A percentile compares a stretch with the other conserved stretches of the same genome.
phyloP scores from a whole-genome alignment of 2,329 filamentous ascomycete genomes.

The Cadophora sp. region DNA sequence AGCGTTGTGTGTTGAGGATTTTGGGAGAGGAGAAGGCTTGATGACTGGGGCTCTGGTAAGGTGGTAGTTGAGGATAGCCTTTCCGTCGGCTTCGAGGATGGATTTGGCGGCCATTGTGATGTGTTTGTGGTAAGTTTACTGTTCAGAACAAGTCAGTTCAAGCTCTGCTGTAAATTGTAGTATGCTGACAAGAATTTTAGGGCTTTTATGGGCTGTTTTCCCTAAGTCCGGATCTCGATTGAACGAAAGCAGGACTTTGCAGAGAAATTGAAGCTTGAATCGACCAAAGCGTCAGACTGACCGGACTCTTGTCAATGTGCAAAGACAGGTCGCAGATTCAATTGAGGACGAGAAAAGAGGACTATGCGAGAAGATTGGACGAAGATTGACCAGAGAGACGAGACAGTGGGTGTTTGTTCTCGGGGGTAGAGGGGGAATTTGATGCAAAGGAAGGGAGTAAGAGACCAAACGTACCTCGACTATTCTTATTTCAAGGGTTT shows the following conservation, averaged over 20 bases:
- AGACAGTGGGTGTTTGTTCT: constrained; percentile 10
- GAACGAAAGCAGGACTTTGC: background rate
- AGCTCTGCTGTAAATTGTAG: constrained; percentile 11
- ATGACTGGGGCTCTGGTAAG: constrained; percentile 96
- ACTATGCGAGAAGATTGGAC: constrained; percentile 10
- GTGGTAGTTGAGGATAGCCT: constrained; percentile 99
- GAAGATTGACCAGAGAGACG: constrained; percentile 3
- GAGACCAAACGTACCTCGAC: constrained; percentile 23
- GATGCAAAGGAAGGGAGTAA: constrained; percentile 19
- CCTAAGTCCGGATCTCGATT: background rate
- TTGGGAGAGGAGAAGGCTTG: constrained; percentile 93
- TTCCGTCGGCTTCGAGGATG: constrained; percentile 98
- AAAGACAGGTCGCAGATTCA: constrained; percentile 5
- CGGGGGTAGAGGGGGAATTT: constrained; percentile 11
- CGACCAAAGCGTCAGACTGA: background rate
- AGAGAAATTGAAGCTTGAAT: background rate
- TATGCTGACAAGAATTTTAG: constrained; percentile 27
- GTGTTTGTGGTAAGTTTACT: constrained; percentile 37
- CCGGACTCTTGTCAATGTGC: constrained; percentile 14
- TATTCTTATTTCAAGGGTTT: constrained; percentile 21
- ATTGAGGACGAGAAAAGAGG: background rate
- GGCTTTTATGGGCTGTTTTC: background rate
- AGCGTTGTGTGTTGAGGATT: constrained; percentile 86
- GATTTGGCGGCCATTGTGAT: constrained; percentile 90
- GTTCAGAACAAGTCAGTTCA: constrained; percentile 29